Percentiles rank a stretch among this genome's conserved stretches.
phyloP scores from a whole-genome alignment of 345 rosid species.

The Bretschneidera sinensis region DNA sequence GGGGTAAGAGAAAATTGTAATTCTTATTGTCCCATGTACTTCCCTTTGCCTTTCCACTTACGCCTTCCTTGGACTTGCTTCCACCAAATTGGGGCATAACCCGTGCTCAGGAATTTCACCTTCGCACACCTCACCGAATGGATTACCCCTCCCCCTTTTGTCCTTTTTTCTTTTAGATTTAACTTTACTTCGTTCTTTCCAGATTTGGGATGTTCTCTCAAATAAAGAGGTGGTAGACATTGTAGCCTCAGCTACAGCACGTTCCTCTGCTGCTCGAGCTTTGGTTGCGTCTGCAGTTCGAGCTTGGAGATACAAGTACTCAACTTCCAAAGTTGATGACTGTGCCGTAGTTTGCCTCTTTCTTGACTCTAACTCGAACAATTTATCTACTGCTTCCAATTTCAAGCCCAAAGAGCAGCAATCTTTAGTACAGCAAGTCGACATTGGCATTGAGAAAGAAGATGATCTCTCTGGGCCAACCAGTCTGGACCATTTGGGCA shows the following conservation, averaged over 20 bases:
- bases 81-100: neutral
- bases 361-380: conserved; percentile 42
- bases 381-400: conserved; percentile 37
- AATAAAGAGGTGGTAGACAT: conserved; percentile 82
- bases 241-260: conserved; percentile 66
- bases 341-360: conserved; percentile 97
- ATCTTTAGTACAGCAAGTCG: conserved; percentile 18
- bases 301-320: conserved; percentile 91
- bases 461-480: conserved; percentile 23
- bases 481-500: conserved; percentile 33
- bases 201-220: conserved; percentile 98
- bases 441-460: conserved; percentile 26
- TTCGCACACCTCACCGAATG: no score
- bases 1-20: conserved; percentile 51
- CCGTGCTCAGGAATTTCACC: no score
- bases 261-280: conserved; percentile 68
- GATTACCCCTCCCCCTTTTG: neutral
- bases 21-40: neutral
- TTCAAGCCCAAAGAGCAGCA: conserved; percentile 33
- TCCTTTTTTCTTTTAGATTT: neutral
- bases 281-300: conserved; percentile 83
- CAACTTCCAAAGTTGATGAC: conserved; percentile 90
- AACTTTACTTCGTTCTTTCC: neutral
- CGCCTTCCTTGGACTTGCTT: neutral
- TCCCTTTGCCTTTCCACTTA: neutral